Base-by-base conservation (phyloP, 345 rosid species). In the Euphorbia peplus region DNA sequence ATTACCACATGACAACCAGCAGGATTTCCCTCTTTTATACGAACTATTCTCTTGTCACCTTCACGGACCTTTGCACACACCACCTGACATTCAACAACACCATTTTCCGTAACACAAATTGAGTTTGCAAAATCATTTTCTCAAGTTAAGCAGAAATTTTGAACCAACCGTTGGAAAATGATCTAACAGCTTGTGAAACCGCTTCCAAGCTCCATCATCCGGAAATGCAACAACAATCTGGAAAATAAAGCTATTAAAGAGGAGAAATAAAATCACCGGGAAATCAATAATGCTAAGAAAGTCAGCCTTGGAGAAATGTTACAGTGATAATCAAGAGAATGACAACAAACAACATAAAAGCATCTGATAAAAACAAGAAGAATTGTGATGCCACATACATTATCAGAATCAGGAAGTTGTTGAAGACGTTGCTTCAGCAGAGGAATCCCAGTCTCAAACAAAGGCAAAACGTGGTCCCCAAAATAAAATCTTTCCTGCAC, bases 151-250 rank as follows among this genome's bases (percentile, higher is more conserved):
- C n/a, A 60, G 56, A 52, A 48, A 35, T 16, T 42, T 1, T 11
- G 54, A 73, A 85, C 89, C 65, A 59, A 95, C 99, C 81, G 71
- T 83, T 18, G 97, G 96, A 70, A 84, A 95, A 70, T 88, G 82
- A 81, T 86, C 93, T 77, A 95, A 82, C 73, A 83, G 82, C 83
- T 88, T 90, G 87, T 95, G 98, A 82, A 91, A 95, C 69, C 98
- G 92, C 83, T 95, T 95, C 97, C 98, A 95, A 52, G 99, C 99
- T 78, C 99, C 99, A 78, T 95, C 99, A 78, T 95, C 99, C 3
- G 99, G 98, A 85, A 95, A 95, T 60, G 98, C 99, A 53, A 95
- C 86, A 60, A 88, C 83, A 53, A 95, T 68, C 99, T 95, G 66
- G 28, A 18, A 64, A 18, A 16, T 11, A 50, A 56, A 14, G 19